Evolutionary conservation across 805 yeast genomes (phyloP).

Genomic region (Candida stauntonica): DNA sequence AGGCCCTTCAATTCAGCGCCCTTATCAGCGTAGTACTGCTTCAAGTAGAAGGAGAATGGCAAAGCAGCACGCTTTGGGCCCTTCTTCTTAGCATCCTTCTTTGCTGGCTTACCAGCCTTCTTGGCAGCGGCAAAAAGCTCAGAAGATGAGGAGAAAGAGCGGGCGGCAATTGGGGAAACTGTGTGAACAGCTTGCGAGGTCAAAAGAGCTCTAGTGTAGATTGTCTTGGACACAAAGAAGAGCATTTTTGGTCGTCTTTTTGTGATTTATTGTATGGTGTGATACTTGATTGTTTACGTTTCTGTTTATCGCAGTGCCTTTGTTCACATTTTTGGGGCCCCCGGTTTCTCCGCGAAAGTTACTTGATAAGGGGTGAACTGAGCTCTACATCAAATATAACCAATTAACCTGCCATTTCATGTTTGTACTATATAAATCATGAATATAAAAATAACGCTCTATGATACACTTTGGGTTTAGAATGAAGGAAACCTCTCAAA

Average conservation of each 20-base stretch:
- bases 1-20: constrained; percentile 12
- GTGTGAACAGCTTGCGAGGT: constrained; percentile 1
- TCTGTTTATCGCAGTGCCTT: not conserved
- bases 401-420: too few relatives aligned
- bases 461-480: too few relatives aligned
- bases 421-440: too few relatives aligned
- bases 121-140: constrained; percentile 5
- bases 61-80: constrained; percentile 9
- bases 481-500: too few relatives aligned
- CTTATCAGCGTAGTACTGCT: constrained; percentile 11
- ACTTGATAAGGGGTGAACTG: too few relatives aligned
- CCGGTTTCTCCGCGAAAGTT: not conserved
- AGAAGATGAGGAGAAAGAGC: constrained; percentile 9
- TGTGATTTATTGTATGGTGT: not conserved
- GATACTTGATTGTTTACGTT: not conserved
- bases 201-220: constrained; percentile 1
- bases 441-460: too few relatives aligned
- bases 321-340: not conserved
- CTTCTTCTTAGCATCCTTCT: constrained; percentile 9
- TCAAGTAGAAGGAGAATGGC: constrained; percentile 15
- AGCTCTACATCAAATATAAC: too few relatives aligned
- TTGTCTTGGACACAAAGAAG: constrained; percentile 5
- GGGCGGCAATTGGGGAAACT: constrained; percentile 5
- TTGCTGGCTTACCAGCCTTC: constrained; percentile 1
- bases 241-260: constrained; percentile 7